Conservation (phyloP, 176 grass and related monocot species). For the Carex scoparia region DNA sequence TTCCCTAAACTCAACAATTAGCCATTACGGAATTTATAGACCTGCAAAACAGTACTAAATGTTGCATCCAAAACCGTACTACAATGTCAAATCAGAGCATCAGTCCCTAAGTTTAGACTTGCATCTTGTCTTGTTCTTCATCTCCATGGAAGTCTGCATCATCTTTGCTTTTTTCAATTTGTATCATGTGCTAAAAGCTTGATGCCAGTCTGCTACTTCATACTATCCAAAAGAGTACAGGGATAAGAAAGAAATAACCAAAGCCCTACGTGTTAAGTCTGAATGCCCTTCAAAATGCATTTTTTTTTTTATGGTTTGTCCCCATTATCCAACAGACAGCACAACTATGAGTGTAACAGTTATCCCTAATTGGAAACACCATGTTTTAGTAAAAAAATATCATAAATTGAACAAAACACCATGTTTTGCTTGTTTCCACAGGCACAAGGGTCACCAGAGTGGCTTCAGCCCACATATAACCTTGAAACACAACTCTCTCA, state of each 20-base stretch:
- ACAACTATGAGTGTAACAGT: too few species aligned
- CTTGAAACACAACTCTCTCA: slow-evolving; percentile 84
- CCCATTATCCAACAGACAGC: too few species aligned
- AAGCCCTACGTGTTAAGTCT: neutral
- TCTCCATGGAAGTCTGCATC: neutral
- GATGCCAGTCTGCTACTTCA: neutral
- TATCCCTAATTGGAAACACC: too few species aligned
- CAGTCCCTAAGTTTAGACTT: neutral
- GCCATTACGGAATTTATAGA: neutral
- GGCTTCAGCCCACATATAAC: slow-evolving; percentile 97
- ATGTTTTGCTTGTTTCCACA: slow-evolving; percentile 31
- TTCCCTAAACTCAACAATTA: neutral
- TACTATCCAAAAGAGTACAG: neutral
- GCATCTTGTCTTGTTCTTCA: neutral
- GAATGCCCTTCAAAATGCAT: neutral
- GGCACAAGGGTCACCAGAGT: slow-evolving; percentile 87
- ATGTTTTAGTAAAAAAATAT: neutral
- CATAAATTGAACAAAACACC: neutral
- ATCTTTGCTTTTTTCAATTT: neutral
- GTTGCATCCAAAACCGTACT: neutral
- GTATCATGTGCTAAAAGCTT: neutral
- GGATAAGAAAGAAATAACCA: neutral
- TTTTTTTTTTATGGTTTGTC: too few species aligned
- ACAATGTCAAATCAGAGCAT: neutral
- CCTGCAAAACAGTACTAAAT: neutral